phyloP scores from a whole-genome alignment of 2,329 filamentous ascomycete species.

The Penicillium sp. region DNA sequence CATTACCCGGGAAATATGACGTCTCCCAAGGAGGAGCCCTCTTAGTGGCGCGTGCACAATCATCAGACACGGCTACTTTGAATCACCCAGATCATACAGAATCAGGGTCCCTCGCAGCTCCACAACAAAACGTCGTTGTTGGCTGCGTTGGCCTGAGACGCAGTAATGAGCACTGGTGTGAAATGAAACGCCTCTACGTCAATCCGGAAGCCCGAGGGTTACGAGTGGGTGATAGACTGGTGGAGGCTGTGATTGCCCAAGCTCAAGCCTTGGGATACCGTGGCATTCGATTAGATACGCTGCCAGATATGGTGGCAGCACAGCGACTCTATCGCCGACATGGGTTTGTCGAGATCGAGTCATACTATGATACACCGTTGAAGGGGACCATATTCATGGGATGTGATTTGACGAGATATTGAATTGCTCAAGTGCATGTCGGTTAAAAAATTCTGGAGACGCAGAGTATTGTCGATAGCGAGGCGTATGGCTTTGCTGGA shows the following conservation, averaged over 20 bases:
- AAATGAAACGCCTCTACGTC: conserved; percentile 64
- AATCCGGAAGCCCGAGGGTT: conserved; percentile 52
- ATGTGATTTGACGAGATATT: neutral
- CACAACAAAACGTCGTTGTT: conserved; percentile 29
- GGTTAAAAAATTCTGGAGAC: neutral
- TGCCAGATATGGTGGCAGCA: conserved; percentile 57
- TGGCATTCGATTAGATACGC: conserved; percentile 60
- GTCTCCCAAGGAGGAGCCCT: conserved; percentile 51
- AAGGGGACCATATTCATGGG: conserved; percentile 58
- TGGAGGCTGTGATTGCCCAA: conserved; percentile 49
- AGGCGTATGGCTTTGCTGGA: neutral
- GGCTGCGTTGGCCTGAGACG: conserved; percentile 58
- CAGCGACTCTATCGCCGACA: conserved; percentile 53
- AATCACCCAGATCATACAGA: conserved; percentile 24
- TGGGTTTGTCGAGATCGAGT: conserved; percentile 57
- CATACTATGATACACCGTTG: conserved; percentile 62
- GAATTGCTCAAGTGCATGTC: neutral
- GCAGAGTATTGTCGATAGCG: neutral
- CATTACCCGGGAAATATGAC: conserved; percentile 59
- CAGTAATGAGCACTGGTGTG: conserved; percentile 42
- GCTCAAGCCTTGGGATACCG: conserved; percentile 55
- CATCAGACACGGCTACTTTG: neutral
- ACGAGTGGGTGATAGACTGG: conserved; percentile 55
- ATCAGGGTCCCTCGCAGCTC: neutral
- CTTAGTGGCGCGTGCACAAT: conserved; percentile 48